A percentile compares a stretch with the other conserved stretches of the same genome.
Conservation (phyloP, 208 protist genomes). For the Perkinsela sp. region DNA sequence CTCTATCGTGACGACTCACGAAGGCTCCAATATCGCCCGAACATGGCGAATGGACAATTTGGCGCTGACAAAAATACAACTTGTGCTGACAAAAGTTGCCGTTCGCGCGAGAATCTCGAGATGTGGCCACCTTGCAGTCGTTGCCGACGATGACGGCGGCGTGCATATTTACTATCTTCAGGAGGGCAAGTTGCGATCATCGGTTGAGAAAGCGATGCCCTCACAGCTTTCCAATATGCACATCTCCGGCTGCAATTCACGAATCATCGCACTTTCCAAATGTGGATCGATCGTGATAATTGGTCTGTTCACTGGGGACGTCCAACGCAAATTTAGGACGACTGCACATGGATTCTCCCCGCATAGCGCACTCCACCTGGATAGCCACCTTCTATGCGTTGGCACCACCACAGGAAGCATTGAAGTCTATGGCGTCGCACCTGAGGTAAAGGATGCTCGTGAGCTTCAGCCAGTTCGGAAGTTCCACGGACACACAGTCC, state of each 20-base stretch:
- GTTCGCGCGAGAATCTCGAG: background rate
- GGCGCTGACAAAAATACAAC: background rate
- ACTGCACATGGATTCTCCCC: background rate
- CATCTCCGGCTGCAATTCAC: background rate
- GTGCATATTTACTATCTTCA: background rate
- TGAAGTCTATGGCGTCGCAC: background rate
- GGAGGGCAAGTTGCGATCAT: background rate
- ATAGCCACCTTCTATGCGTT: background rate
- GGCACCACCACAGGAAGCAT: background rate
- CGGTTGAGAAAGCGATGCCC: background rate
- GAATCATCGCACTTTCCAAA: background rate
- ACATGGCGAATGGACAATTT: background rate
- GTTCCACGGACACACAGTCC: constrained; percentile 33
- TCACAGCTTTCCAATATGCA: background rate
- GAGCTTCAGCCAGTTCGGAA: constrained; percentile 15
- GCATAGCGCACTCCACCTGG: background rate
- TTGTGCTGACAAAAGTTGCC: background rate
- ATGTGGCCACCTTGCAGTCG: background rate
- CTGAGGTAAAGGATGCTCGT: background rate
- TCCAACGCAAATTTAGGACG: background rate
- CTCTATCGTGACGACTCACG: background rate
- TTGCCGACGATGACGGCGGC: background rate
- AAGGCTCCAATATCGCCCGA: background rate
- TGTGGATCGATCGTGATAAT: background rate
- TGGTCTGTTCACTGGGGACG: background rate